Evolutionary conservation across 2,329 filamentous ascomycete genomes (phyloP), one percentile per base, ranked within the genome.

Genomic region (Septoria petroselini): DNA sequence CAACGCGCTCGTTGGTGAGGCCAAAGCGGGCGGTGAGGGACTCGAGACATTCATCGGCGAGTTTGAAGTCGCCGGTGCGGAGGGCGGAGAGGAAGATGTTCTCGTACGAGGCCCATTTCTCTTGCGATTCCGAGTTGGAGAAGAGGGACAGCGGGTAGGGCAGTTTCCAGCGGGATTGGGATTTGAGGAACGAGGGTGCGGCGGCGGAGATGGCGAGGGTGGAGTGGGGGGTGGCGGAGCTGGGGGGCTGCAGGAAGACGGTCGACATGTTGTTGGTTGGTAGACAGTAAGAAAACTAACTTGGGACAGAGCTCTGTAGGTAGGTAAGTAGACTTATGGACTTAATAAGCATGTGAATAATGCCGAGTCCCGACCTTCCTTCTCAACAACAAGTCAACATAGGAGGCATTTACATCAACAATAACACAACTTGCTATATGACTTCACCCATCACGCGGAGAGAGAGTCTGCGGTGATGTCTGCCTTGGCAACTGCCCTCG

Each of bases 21-120:
- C 91, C 91, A 67, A 98, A 98, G 41, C 93, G 86, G 52, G 80
- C 75, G 3, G 82, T 83, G 38, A 98, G 78, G 54, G 84, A 81
- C 63, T 87, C 81, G 30, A 97, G 77, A 65, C 87, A 88, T 60
- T 83, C 69, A 58, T 82, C 81, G 18, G 93, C 93, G 18, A 87
- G 81, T 57, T 81, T 74, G 61, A 94, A 85, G 68, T 97, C 88
- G 46, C 88, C 86, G 0, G 88, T 90, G 42, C 88, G 85, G 30
- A 98, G 79, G 63, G 88, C 93, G 23, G 89, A 83, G 27, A 93
- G 74, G 59, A 97, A 75, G 14, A 97, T 78, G 66, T 95, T 93
- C 72, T 97, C 91, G 70, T 93, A 87, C 35, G 81, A 82, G 12
- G 80, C 80, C 90, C 91, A 97, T 65, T 88, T 77, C 58, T 95